phyloP scores from a whole-genome alignment of 1,284 basidiomycete genomes.

The Pseudozyma tsukubaensis region DNA sequence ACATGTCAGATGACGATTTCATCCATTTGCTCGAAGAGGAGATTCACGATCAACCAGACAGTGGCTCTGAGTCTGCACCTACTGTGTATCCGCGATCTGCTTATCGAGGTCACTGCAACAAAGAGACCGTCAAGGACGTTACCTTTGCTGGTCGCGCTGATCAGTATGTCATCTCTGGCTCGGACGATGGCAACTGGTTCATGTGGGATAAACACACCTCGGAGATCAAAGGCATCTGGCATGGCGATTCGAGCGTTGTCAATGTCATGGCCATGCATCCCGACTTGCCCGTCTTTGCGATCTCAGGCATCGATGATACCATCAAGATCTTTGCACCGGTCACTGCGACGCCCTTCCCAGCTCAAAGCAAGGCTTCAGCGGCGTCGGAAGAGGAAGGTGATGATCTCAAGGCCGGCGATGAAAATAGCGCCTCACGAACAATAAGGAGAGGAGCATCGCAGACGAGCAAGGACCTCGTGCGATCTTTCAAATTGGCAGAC shows the following conservation, averaged over 20 bases:
- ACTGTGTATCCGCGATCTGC: constrained; percentile 77
- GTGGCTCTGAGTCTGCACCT: constrained; percentile 63
- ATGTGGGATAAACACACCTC: constrained; percentile 71
- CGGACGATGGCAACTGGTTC: constrained; percentile 82
- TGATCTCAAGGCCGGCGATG: not conserved
- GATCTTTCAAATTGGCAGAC: constrained; percentile 11
- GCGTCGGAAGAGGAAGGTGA: not conserved
- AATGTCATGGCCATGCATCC: constrained; percentile 89
- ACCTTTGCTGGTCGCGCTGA: constrained; percentile 84
- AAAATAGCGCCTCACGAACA: not conserved
- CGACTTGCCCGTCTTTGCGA: constrained; percentile 79
- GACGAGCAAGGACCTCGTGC: not conserved
- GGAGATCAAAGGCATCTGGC: constrained; percentile 49
- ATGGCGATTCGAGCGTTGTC: constrained; percentile 71
- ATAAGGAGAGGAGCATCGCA: constrained; percentile 2
- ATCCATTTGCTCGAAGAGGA: constrained; percentile 14
- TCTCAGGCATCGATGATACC: constrained; percentile 88
- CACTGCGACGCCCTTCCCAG: constrained; percentile 22
- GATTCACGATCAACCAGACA: not conserved
- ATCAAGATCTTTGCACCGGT: constrained; percentile 84
- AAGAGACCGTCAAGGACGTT: constrained; percentile 90
- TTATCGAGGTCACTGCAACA: constrained; percentile 82
- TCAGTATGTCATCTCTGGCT: constrained; percentile 85
- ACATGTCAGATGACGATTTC: constrained; percentile 18
- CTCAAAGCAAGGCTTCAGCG: too few relatives aligned